phyloP scores from a whole-genome alignment of 306 rosid genomes.

The Coriaria nepalensis region DNA sequence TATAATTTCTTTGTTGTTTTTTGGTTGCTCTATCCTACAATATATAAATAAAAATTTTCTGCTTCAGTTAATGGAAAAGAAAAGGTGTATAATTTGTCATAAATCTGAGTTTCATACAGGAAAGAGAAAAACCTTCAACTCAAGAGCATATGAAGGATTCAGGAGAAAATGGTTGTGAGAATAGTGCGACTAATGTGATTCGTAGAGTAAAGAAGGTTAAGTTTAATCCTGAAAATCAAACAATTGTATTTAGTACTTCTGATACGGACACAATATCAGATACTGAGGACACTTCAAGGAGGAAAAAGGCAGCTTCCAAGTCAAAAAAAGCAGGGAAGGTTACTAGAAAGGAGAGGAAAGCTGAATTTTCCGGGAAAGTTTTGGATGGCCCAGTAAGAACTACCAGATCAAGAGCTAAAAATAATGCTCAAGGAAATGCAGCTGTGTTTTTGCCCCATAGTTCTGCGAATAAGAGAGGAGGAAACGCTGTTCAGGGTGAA shows the following conservation, averaged over 20 bases:
- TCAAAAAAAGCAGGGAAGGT: too few relatives aligned
- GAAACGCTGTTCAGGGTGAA: background rate
- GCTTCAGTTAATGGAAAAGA: too few relatives aligned
- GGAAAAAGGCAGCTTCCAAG: too few relatives aligned
- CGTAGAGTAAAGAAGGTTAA: slow-evolving; percentile 14
- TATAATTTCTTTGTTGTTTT: too few relatives aligned
- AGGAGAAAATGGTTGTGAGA: slow-evolving; percentile 8
- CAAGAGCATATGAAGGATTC: background rate
- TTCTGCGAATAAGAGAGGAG: slow-evolving; percentile 11
- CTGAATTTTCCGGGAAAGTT: background rate
- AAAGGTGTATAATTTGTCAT: too few relatives aligned
- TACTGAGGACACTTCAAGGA: background rate
- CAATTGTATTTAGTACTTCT: slow-evolving; percentile 14
- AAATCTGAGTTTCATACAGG: too few relatives aligned
- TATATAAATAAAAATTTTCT: too few relatives aligned
- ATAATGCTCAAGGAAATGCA: slow-evolving; percentile 1
- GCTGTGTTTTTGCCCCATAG: background rate
- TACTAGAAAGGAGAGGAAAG: background rate
- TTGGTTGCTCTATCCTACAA: too few relatives aligned
- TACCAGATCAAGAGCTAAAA: slow-evolving; percentile 11
- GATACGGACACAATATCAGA: slow-evolving; percentile 13
- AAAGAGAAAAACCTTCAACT: slow-evolving; percentile 2
- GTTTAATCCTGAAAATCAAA: slow-evolving; percentile 24
- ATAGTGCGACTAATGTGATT: background rate
- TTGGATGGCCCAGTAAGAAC: background rate